Evolutionary conservation across 306 rosid species (phyloP), one percentile per base, ranked within the genome.

Genomic region (Boehmeria nivea): DNA sequence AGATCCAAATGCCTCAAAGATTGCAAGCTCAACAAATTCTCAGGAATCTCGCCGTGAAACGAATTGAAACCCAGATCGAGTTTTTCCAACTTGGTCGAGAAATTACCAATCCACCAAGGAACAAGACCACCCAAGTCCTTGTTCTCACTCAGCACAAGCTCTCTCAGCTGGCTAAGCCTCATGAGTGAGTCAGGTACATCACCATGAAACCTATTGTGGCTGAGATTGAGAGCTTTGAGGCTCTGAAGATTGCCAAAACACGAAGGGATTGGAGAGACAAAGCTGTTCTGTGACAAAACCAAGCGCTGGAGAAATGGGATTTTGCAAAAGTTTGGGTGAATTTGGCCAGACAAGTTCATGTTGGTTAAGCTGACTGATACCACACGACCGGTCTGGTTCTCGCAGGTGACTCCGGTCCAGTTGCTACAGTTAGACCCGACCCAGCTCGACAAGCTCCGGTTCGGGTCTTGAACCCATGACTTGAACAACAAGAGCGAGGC

Each of bases 81-180:
- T 15, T 75, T 87, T 60, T 80, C 87, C 68, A 91, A 72, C 77
- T 61, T 71, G 22, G 79, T 14, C 26, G 98, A 91, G 75, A 91
- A 87, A 52, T 84, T 91, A 36, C 98, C 98, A 38, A 91, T 44
- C 98, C 96, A 91, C 51, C 47, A 34, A 53, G 95, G 95, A 20
- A 91, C 16, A 21, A 59, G 57, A n/a, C 98, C 98, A 26, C 78
- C 83, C 79, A 91, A 76, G 68, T 16, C 71, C 20, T 51, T 79
- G 67, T 91, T 91, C 53, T 83, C 89, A 66, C 46, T 72, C 81
- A 87, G 64, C 60, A 74, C 82, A 78, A 91, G 89, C 13, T 82
- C 88, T 61, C 68, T 72, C 52, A 91, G 73, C 67, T 64, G 75
- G 45, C 54, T 46, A 20, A 91, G 85, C 73, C 80, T 75, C 81